These are phyloP conservation scores for Cinchona pubescens DNA, from an alignment of 257 asterid genomes.

Conservation along the genomic window DNA sequence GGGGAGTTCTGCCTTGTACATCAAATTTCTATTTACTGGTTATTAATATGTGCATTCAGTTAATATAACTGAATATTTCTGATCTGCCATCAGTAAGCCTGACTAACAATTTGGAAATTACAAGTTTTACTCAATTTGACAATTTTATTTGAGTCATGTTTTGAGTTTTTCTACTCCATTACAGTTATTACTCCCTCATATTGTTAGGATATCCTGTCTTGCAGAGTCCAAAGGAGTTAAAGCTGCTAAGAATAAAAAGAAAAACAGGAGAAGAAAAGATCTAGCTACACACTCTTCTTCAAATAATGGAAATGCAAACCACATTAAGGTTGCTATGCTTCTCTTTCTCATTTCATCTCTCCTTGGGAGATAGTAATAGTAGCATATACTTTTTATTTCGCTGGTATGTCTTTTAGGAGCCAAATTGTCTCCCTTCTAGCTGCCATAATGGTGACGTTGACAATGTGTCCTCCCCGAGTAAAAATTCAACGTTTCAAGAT, in stretches of 20 bases:
- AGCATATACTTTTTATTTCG: conserved; percentile 4
- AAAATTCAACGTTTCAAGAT: conserved; percentile 19
- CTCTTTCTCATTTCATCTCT: background rate
- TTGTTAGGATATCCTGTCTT: conserved; percentile 12
- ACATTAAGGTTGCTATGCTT: conserved; percentile 20
- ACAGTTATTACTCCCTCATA: conserved; percentile 8
- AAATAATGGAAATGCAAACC: conserved; percentile 27
- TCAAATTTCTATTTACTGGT: background rate
- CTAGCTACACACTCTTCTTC: conserved; percentile 17
- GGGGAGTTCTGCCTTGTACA: background rate
- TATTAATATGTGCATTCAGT: background rate
- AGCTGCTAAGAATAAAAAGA: conserved; percentile 38
- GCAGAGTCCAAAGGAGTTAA: conserved; percentile 39
- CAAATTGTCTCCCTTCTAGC: conserved; percentile 23
- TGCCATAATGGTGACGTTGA: conserved; percentile 18
- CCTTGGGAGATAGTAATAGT: background rate
- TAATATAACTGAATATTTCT: background rate
- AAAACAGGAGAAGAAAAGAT: conserved; percentile 37
- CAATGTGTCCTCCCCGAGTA: conserved; percentile 28
- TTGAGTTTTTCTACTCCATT: background rate
- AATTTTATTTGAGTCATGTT: background rate
- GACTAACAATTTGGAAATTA: background rate
- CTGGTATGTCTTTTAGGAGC: conserved; percentile 23
- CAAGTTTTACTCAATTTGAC: background rate
- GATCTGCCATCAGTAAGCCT: background rate